These are phyloP conservation scores for Coemansia sp. DNA, from an alignment of 192 early-diverging fungal genomes.

Conservation along the genomic window DNA sequence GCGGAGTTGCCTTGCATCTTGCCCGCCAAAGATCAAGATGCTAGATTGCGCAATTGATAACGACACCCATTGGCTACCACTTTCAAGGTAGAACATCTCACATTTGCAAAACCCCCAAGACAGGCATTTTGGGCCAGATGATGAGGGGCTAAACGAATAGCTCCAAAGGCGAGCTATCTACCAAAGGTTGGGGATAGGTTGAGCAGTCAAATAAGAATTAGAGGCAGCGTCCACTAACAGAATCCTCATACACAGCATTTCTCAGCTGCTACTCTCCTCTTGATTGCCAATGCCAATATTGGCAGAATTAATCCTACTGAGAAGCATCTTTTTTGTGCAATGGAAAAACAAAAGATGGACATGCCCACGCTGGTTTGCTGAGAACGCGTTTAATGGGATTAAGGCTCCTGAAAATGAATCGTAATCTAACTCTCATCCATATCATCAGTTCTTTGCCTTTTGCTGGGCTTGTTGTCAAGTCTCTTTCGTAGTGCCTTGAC, in stretches of 20 bases:
- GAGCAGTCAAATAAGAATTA: too few species aligned
- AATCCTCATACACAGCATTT: too few species aligned
- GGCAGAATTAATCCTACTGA: too few species aligned
- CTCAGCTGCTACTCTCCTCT: too few species aligned
- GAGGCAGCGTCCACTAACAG: too few species aligned
- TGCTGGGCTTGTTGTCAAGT: conserved; percentile 30
- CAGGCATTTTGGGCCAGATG: too few species aligned
- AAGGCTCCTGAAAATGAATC: background rate
- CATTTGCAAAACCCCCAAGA: too few species aligned
- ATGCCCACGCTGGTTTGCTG: background rate
- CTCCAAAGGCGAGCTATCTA: too few species aligned
- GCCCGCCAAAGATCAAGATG: background rate
- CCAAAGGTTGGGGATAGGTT: too few species aligned
- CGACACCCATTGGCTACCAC: conserved; percentile 2
- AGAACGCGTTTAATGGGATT: background rate
- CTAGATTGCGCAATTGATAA: conserved; percentile 10
- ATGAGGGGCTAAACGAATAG: too few species aligned
- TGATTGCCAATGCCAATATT: too few species aligned
- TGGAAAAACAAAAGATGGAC: background rate
- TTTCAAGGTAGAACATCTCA: background rate
- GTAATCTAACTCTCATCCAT: background rate
- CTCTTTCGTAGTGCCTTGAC: conserved; percentile 92
- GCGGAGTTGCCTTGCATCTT: conserved; percentile 18
- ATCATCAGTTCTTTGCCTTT: conserved; percentile 27
- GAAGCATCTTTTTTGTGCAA: too few species aligned